Percentiles rank a stretch among this genome's conserved stretches.
Evolutionary conservation across 805 yeast species (phyloP).

Genomic region (Zygosaccharomyces siamensis): DNA sequence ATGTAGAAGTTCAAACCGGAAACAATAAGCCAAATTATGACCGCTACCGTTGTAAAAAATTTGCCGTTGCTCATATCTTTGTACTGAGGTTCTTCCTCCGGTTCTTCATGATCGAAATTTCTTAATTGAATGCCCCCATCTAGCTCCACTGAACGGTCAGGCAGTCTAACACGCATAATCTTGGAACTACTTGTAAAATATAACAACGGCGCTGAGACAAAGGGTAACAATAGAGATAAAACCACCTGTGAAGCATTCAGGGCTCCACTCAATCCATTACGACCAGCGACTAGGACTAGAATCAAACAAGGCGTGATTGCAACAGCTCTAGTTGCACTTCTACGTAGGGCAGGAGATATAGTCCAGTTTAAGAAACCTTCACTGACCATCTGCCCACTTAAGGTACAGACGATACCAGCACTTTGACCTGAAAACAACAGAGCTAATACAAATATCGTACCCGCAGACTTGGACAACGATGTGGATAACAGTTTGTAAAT

Average conservation of each 20-base stretch:
- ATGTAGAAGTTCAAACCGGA: slow-evolving; percentile 64
- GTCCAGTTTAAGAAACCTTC: slow-evolving; percentile 86
- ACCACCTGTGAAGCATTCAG: slow-evolving; percentile 85
- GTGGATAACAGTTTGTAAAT: slow-evolving; percentile 62
- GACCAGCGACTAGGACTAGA: slow-evolving; percentile 68
- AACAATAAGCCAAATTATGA: slow-evolving; percentile 64
- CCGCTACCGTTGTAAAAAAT: slow-evolving; percentile 47
- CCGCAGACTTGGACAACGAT: slow-evolving; percentile 69
- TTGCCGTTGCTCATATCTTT: slow-evolving; percentile 42
- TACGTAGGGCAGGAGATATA: slow-evolving; percentile 72
- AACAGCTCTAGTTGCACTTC: slow-evolving; percentile 74
- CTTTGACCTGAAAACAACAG: slow-evolving; percentile 82
- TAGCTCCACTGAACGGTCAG: background rate
- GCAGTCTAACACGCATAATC: slow-evolving; percentile 56
- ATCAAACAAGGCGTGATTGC: slow-evolving; percentile 84
- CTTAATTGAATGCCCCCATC: slow-evolving; percentile 9
- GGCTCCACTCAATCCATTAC: slow-evolving; percentile 72
- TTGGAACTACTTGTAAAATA: slow-evolving; percentile 68
- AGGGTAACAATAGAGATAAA: slow-evolving; percentile 71
- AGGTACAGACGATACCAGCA: slow-evolving; percentile 92
- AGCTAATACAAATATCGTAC: slow-evolving; percentile 80
- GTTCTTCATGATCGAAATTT: slow-evolving; percentile 8
- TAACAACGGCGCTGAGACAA: slow-evolving; percentile 82
- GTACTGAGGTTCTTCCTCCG: slow-evolving; percentile 17
- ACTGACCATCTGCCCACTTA: slow-evolving; percentile 91